These are phyloP conservation scores for Vitis hybrid DNA, from an alignment of 177 flowering plant species.

Conservation along the genomic window DNA sequence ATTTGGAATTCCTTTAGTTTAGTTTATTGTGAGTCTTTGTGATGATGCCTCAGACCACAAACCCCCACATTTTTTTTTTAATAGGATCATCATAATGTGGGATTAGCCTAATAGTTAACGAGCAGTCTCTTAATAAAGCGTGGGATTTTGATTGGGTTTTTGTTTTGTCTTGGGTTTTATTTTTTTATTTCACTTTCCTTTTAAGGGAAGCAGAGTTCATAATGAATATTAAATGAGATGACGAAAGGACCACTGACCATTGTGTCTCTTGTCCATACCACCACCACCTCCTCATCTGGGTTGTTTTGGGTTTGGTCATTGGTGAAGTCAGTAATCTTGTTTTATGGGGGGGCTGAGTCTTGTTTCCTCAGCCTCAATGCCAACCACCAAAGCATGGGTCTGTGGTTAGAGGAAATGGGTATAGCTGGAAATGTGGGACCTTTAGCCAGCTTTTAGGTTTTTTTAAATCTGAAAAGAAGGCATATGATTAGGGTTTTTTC, in stretches of 20 bases:
- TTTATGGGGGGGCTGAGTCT: slow-evolving; percentile 2
- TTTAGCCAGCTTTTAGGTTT: background rate
- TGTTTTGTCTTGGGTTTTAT: background rate
- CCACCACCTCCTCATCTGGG: background rate
- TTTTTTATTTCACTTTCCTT: slow-evolving; percentile 15
- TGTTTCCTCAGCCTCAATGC: background rate
- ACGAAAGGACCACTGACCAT: slow-evolving; percentile 5
- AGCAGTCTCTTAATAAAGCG: too few species aligned
- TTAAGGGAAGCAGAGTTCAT: slow-evolving; percentile 11
- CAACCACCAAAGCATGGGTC: slow-evolving; percentile 11
- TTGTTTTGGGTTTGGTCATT: slow-evolving; percentile 21
- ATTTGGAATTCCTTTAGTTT: too few species aligned
- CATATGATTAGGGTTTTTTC: too few species aligned
- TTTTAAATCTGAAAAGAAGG: too few species aligned
- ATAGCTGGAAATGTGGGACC: background rate
- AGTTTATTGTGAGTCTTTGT: too few species aligned
- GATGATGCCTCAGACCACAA: too few species aligned
- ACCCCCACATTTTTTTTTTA: background rate
- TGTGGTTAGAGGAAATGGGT: background rate
- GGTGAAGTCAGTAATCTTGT: slow-evolving; percentile 29
- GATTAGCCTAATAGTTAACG: too few species aligned
- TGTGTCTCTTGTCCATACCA: slow-evolving; percentile 8
- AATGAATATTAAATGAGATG: slow-evolving; percentile 2
- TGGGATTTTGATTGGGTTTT: background rate
- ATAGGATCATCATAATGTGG: background rate